A percentile compares a stretch with the other conserved stretches of the same genome.
Conservation (phyloP, 1,139 yeast genomes). For the Blastobotrys proliferans region DNA sequence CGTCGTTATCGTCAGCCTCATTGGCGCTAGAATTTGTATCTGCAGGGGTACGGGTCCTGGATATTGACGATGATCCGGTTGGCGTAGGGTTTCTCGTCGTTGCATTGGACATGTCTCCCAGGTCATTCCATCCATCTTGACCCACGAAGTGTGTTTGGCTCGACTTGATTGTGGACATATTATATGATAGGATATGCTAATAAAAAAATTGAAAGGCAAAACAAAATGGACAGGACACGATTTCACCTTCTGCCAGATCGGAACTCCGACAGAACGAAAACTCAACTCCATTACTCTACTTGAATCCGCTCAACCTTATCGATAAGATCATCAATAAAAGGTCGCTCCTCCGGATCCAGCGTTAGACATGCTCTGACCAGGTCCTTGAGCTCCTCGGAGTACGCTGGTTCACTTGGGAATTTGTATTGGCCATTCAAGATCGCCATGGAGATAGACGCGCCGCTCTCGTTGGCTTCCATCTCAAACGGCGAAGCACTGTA, state of each 20-base stretch:
- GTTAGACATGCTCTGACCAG: slow-evolving; percentile 58
- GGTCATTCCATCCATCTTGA: slow-evolving; percentile 13
- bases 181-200: neutral
- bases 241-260: neutral
- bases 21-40: neutral
- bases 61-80: neutral
- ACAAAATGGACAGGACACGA: neutral
- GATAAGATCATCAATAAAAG: slow-evolving; percentile 56
- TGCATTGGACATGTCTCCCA: slow-evolving; percentile 9
- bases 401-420: slow-evolving; percentile 55
- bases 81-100: slow-evolving; percentile 2
- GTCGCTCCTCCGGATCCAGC: slow-evolving; percentile 57
- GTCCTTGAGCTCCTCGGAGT: slow-evolving; percentile 51
- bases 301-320: slow-evolving; percentile 26
- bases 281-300: neutral
- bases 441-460: slow-evolving; percentile 77
- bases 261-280: neutral
- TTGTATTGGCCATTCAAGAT: slow-evolving; percentile 65
- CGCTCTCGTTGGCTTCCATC: slow-evolving; percentile 71
- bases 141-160: slow-evolving; percentile 10
- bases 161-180: slow-evolving; percentile 4
- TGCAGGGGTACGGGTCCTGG: neutral
- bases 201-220: neutral
- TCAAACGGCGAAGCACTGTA: slow-evolving; percentile 87
- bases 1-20: slow-evolving; percentile 1